Evolutionary conservation across 768 basidiomycete genomes (phyloP), one percentile per base, ranked within the genome.

Genomic region (Kwoniella heveanensis): DNA sequence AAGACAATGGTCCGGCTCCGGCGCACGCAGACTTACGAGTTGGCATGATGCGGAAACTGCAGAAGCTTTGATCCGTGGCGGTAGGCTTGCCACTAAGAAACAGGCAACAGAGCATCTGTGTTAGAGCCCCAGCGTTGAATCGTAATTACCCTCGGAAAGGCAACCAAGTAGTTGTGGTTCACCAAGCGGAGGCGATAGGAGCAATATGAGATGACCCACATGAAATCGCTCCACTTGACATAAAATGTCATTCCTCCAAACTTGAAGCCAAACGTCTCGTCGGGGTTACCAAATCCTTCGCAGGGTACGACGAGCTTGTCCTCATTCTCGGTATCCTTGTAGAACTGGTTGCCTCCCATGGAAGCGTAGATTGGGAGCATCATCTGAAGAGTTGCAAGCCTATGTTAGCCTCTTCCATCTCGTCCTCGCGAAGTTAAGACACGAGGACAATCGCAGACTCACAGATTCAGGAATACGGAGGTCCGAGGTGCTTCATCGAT

Each of bases 291-390:
- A 9, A 52, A 52, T 26, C 60, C 60, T n/a, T 54, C 44, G 22
- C 60, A 62, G 2, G 60, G 60, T 27, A 53, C 60, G 25, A 52
- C 30, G 10, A 37, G 44, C 22, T 29, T 22, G 10, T 44, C 51
- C 17, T 44, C 39, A 17, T 44, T 44, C 15, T 44, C 39, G 39
- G 39, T 44, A 36, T 62, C 53, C 17, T 25, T 39, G 21, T 24
- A 39, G 19, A 47, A 30, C 8, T 22, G 10, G 8, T 21, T 13
- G 2, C 52, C 51, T 17, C 60, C 51, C n/a, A 62, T 26, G 17
- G 39, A 52, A 25, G 52, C 50, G 44, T 62, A 55, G 25, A 62
- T 54, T 2, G 60, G 60, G 12, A 30, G 15, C 44, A 62, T 49
- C 51, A 62, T 54, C 60, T 62, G n/a, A n/a, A n/a, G n/a, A n/a